Evolutionary conservation across 1,284 basidiomycete species (phyloP).

Genomic region (Ustilago bromivora): DNA sequence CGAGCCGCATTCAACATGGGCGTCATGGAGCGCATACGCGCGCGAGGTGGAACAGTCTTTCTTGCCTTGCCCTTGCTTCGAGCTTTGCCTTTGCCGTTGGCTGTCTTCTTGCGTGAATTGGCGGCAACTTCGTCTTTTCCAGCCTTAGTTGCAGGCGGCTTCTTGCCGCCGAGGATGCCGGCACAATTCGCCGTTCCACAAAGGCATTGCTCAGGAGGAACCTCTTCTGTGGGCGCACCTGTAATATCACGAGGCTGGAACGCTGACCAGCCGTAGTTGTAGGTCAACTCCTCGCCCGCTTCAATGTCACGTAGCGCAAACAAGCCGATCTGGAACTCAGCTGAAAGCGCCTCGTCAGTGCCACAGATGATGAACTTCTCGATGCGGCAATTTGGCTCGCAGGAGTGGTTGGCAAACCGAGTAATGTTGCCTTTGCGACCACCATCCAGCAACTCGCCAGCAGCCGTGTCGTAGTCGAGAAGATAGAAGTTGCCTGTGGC

Average conservation of each 20-base stretch:
- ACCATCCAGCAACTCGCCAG: constrained; percentile 64
- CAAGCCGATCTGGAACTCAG: constrained; percentile 65
- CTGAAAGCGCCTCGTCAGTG: constrained; percentile 55
- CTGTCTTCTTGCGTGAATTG: constrained; percentile 39
- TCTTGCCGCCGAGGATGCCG: constrained; percentile 60
- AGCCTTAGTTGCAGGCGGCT: constrained; percentile 25
- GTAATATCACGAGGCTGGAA: constrained; percentile 57
- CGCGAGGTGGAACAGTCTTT: constrained; percentile 12
- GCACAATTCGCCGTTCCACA: constrained; percentile 61
- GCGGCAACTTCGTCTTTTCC: neutral
- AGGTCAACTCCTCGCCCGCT: constrained; percentile 65
- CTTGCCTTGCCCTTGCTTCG: constrained; percentile 19
- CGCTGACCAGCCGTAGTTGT: constrained; percentile 65
- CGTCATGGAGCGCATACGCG: constrained; percentile 28
- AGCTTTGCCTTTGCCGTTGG: constrained; percentile 27
- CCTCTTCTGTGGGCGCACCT: constrained; percentile 36
- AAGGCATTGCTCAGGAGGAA: constrained; percentile 42
- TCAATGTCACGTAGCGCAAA: constrained; percentile 63
- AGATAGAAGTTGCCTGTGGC: constrained; percentile 62
- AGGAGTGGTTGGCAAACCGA: constrained; percentile 66
- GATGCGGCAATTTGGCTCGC: constrained; percentile 64
- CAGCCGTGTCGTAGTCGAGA: constrained; percentile 63
- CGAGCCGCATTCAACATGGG: constrained; percentile 26
- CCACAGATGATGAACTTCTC: constrained; percentile 66
- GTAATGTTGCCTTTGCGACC: constrained; percentile 64